A percentile compares a stretch with the other conserved stretches of the same genome.
phyloP scores from a whole-genome alignment of 1,284 basidiomycete genomes.

The Malassezia arunalokei region DNA sequence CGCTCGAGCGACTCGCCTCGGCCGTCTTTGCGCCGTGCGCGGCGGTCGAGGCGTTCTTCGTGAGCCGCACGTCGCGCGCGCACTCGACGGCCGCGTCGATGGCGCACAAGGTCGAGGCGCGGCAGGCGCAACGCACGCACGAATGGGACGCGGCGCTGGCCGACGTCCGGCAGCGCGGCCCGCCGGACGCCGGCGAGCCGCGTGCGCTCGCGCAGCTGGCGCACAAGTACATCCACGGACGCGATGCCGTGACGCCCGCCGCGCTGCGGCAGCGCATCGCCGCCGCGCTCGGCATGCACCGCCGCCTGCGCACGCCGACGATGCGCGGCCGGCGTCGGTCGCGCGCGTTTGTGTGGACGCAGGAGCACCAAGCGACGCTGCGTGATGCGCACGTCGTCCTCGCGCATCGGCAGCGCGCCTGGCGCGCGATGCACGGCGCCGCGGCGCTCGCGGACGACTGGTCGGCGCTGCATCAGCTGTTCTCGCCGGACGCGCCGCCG shows the following conservation, averaged over 20 bases:
- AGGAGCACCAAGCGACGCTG: constrained; percentile 57
- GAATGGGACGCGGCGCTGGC: constrained; percentile 57
- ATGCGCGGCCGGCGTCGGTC: background rate
- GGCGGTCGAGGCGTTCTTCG: constrained; percentile 51
- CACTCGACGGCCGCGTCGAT: constrained; percentile 52
- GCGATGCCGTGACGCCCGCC: constrained; percentile 48
- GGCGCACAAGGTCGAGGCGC: constrained; percentile 25
- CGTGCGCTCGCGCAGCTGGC: constrained; percentile 10
- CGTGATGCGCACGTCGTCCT: constrained; percentile 72
- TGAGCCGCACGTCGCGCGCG: constrained; percentile 9
- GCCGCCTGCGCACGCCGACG: background rate
- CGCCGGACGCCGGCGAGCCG: constrained; percentile 9
- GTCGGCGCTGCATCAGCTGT: constrained; percentile 60
- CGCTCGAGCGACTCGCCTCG: constrained; percentile 34
- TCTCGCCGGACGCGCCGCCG: background rate
- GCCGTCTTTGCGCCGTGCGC: constrained; percentile 54
- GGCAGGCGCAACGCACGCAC: constrained; percentile 48
- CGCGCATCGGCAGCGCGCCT: constrained; percentile 56
- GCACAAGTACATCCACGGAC: constrained; percentile 7
- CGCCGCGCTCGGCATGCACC: background rate
- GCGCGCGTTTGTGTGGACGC: constrained; percentile 3
- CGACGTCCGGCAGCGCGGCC: constrained; percentile 51
- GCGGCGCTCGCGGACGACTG: constrained; percentile 53
- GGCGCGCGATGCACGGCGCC: background rate
- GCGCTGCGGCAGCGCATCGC: constrained; percentile 52